phyloP scores from a whole-genome alignment of 495 filamentous ascomycete genomes.

The Penicillium odoratum region DNA sequence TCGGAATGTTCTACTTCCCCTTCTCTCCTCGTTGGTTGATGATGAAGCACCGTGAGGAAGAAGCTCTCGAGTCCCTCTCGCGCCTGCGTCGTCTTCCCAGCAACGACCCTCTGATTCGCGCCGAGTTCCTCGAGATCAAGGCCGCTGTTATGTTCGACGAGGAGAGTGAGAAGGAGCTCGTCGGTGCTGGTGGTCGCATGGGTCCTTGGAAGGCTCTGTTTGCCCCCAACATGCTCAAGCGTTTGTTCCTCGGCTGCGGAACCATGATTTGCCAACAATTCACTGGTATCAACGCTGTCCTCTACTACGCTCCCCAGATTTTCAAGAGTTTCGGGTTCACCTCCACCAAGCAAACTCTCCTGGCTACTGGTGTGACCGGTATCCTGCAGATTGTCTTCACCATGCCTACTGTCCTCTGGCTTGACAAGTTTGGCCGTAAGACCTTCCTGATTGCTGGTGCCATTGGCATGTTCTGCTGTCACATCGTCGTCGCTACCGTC shows the following conservation, averaged over 20 bases:
- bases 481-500: conserved; percentile 42
- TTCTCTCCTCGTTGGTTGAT: conserved; percentile 78
- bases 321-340: conserved; percentile 11
- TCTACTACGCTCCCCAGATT: conserved; percentile 12
- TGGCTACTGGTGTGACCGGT: conserved; percentile 69
- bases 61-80: conserved; percentile 62
- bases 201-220: conserved; percentile 57
- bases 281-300: conserved; percentile 12
- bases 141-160: conserved; percentile 55
- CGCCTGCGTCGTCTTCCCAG: conserved; percentile 62
- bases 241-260: conserved; percentile 6
- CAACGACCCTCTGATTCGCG: conserved; percentile 62
- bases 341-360: conserved; percentile 41
- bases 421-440: conserved; percentile 70
- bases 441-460: conserved; percentile 69
- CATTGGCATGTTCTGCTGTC: conserved; percentile 64
- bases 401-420: conserved; percentile 62
- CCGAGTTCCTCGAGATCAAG: conserved; percentile 68
- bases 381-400: conserved; percentile 73
- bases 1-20: conserved; percentile 74
- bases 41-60: conserved; percentile 75
- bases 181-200: conserved; percentile 50
- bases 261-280: conserved; percentile 11
- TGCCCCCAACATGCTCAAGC: conserved; percentile 36
- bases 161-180: conserved; percentile 60